Base-by-base conservation (phyloP, 129 eudicot species). In the Ambrosia trifida region DNA sequence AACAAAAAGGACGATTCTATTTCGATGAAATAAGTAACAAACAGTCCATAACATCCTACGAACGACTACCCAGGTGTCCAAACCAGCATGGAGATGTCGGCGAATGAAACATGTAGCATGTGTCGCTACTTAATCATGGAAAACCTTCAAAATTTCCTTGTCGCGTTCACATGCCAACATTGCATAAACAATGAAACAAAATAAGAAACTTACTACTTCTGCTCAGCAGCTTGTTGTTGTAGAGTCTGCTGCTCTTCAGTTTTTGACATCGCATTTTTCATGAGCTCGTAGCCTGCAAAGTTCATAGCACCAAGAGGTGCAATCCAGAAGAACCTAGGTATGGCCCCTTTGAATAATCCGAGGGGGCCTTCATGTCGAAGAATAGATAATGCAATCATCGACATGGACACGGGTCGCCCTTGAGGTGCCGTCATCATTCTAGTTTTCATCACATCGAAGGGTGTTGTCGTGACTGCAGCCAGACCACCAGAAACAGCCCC, bases 301-400 rank as follows among this genome's bases (percentile, higher is more conserved):
- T 93, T 93, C 96, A 93, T 93, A 59, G 98, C 98, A 35, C 98
- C 98, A 2, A 93, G 74, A 9, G 98, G 98, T 31, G 98, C 98
- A 11, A 93, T 85, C 98, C 98, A 93, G 74, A 93, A 93, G 78
- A 93, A 93, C 78, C 98, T 78, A 54, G 98, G 98, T 16, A 93
- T 72, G 24, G 96, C 96, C 16, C 98, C 98, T 85, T 89, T 93
- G 64, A 93, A 93, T 38, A 93, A 78, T 7, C 98, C 98, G 6
- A 93, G 87, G 24, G 98, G 92, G 8, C 98, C 98, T 75, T 93
- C 98, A 10, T 77, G 91, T 0, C 84, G 88, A 4, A 93, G 87
- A 78, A 93, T 93, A 10, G 98, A 83, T 47, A 85, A 35, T 16
- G 98, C 96, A 12, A 89, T 77, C 62, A 93, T 70, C 28, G 91